Conservation (phyloP, 2,329 filamentous ascomycete genomes). For the Domatiomyces globalis region DNA sequence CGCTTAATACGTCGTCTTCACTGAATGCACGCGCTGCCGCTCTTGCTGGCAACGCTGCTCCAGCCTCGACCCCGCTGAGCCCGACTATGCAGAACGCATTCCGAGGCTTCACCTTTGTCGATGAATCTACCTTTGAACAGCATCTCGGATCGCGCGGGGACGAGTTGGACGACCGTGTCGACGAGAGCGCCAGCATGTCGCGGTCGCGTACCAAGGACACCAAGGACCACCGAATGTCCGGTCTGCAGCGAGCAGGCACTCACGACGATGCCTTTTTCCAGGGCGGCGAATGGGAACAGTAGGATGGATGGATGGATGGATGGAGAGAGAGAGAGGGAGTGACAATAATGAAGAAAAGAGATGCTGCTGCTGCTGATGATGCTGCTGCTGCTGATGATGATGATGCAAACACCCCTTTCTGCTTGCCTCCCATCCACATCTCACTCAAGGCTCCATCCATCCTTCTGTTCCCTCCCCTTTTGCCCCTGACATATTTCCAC, state of each 20-base stretch:
- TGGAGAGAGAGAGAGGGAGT: not conserved
- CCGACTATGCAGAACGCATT: constrained; percentile 97
- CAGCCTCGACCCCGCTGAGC: constrained; percentile 79
- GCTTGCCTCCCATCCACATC: not conserved
- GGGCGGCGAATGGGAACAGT: constrained; percentile 1
- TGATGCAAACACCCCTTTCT: not conserved
- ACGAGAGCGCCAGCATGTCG: constrained; percentile 9
- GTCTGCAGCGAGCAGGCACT: constrained; percentile 26
- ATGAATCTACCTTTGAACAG: constrained; percentile 86
- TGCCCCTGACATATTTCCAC: not conserved
- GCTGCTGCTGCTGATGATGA: not conserved
- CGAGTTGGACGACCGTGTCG: constrained; percentile 22
- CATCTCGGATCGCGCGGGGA: constrained; percentile 45
- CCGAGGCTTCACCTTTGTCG: constrained; percentile 97
- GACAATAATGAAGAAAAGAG: not conserved
- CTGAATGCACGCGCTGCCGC: constrained; percentile 83
- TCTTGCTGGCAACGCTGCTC: constrained; percentile 63
- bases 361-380: too few species aligned
- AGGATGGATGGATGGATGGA: not conserved
- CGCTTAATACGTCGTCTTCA: constrained; percentile 70
- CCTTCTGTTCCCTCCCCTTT: not conserved
- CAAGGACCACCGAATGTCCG: constrained; percentile 29
- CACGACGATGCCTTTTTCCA: constrained; percentile 14
- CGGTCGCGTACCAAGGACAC: constrained; percentile 15
- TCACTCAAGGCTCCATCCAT: not conserved